Base-by-base conservation (phyloP, 805 yeast genomes). In the Barnettozyma populi region DNA sequence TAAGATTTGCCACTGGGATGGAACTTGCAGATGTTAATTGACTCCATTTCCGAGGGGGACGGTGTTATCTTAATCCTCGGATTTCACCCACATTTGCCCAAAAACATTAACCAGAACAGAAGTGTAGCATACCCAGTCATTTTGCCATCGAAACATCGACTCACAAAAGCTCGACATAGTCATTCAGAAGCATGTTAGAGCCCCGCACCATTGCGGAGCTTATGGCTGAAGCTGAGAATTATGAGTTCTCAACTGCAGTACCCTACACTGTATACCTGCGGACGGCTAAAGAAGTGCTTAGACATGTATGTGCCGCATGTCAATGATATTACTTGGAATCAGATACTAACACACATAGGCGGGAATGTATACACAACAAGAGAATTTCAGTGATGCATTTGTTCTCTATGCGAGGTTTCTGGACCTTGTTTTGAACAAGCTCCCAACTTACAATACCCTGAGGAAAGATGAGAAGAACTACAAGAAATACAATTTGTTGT, bases 181-280 rank as follows among this genome's bases (percentile, higher is more conserved):
- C 29, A 7, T 25, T 2, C 7, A 13, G 23, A 24, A n/a, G 13
- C 18, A 39, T 39, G 42, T 27, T 18, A 20, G 42, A 39, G 42
- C 55, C 52, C n/a, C 51, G 55, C 21, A 36, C 55, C 11, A 56
- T 59, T 9, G 66, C 66, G 39, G 57, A 69, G 50, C 69, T 79
- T 29, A 69, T 67, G 37, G 57, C 58, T n/a, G 76, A 71, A 57
- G 85, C 84, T 5, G 65, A 64, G 49, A 67, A 70, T 49, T 83
- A 81, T 60, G 77, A 71, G 47, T 84, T 75, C 63, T 75, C 80
- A 35, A 60, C 72, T 3, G 52, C 61, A 0, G 72, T 80, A 14
- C 78, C 85, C 1, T 59, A 82, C 45, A 68, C 69, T 40, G 63
- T 76, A 20, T 82, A 87, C 74, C 56, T 82, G 27, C 73, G 82